A percentile compares a stretch with the other conserved stretches of the same genome.
Evolutionary conservation across 2,329 filamentous ascomycete species (phyloP).

Genomic region (Beauveria sp.): DNA sequence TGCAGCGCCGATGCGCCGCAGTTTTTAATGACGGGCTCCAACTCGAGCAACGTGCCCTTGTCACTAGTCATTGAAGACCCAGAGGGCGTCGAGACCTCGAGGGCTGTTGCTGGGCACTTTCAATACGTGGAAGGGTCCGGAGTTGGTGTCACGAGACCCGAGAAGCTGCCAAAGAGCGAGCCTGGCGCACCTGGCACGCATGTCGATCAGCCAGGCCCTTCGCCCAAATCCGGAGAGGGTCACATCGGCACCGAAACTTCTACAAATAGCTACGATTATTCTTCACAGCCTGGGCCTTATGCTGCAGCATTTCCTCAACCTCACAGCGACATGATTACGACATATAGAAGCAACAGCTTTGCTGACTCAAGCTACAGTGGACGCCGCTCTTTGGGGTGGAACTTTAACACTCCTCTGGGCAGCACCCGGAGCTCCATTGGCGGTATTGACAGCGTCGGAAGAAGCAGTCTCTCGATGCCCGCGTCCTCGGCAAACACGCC

Average conservation of each 20-base stretch:
- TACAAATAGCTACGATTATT: slow-evolving; percentile 40
- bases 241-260: slow-evolving; percentile 28
- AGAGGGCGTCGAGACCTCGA: slow-evolving; percentile 45
- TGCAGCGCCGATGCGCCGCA: slow-evolving; percentile 66
- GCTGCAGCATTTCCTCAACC: slow-evolving; percentile 31
- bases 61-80: slow-evolving; percentile 45
- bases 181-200: slow-evolving; percentile 27
- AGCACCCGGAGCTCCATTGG: slow-evolving; percentile 36
- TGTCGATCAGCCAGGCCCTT: slow-evolving; percentile 31
- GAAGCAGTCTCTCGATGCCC: slow-evolving; percentile 42
- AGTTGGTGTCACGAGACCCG: slow-evolving; percentile 33
- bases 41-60: slow-evolving; percentile 44
- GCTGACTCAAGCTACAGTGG: slow-evolving; percentile 39
- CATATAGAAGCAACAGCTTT: slow-evolving; percentile 46
- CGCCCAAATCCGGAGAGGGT: slow-evolving; percentile 35
- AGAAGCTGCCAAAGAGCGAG: slow-evolving; percentile 30
- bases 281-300: slow-evolving; percentile 35
- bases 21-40: slow-evolving; percentile 42
- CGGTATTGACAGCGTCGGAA: slow-evolving; percentile 33
- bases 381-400: slow-evolving; percentile 33
- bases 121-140: slow-evolving; percentile 45
- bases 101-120: slow-evolving; percentile 38
- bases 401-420: slow-evolving; percentile 34
- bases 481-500: slow-evolving; percentile 31
- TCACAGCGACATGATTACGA: slow-evolving; percentile 46